Conservation (phyloP, 495 filamentous ascomycete species). For the Eremomyces bilateralis region DNA sequence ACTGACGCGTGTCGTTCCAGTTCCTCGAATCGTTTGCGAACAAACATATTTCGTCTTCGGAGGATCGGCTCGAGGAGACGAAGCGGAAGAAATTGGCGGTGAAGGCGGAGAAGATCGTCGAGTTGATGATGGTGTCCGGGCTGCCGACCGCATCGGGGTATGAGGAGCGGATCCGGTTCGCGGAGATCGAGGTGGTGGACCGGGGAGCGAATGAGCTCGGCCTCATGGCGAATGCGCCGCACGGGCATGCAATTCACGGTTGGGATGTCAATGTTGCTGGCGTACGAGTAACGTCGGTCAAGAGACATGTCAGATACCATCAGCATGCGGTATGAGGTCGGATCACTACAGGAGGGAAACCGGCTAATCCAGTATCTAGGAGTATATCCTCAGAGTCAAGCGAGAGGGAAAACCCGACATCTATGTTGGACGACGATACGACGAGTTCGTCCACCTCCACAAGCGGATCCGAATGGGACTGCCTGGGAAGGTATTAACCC, state of each 20-base stretch:
- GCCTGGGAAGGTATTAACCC: constrained; percentile 73
- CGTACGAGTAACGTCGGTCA: constrained; percentile 57
- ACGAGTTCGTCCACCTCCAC: constrained; percentile 64
- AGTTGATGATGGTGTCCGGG: constrained; percentile 98
- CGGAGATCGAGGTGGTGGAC: constrained; percentile 90
- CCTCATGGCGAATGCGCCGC: constrained; percentile 60
- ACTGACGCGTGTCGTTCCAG: constrained; percentile 22
- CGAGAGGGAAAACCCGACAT: constrained; percentile 44
- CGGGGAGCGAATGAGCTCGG: constrained; percentile 79
- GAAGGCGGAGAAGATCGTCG: constrained; percentile 86
- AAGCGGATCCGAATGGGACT: constrained; percentile 63
- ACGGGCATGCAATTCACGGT: constrained; percentile 76
- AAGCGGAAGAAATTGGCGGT: constrained; percentile 79
- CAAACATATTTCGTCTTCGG: constrained; percentile 90
- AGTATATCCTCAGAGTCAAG: constrained; percentile 76
- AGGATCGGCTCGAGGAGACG: constrained; percentile 87
- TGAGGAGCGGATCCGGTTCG: constrained; percentile 87
- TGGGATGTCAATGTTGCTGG: constrained; percentile 96
- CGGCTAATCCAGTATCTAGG: constrained; percentile 29
- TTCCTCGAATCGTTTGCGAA: constrained; percentile 96
- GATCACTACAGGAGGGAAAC: too few relatives aligned
- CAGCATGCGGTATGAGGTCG: constrained; percentile 57
- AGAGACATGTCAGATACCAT: constrained; percentile 75
- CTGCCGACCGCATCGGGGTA: constrained; percentile 91
- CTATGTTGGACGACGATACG: constrained; percentile 69